Conservation (phyloP, 2,329 filamentous ascomycete species). For the Colletotrichum sp. region DNA sequence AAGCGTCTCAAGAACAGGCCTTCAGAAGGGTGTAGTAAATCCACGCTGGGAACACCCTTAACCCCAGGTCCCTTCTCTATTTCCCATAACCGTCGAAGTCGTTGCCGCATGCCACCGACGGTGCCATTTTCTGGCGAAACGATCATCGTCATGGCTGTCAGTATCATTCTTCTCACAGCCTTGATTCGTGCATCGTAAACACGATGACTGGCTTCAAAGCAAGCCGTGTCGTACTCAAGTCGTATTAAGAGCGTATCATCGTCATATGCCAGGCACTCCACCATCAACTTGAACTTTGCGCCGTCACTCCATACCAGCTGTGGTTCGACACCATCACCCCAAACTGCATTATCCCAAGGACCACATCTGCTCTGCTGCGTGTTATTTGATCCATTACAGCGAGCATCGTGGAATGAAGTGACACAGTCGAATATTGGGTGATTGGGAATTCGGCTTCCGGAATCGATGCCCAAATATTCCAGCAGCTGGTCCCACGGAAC, state of each 20-base stretch:
- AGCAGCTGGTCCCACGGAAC: slow-evolving; percentile 34
- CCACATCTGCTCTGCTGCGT: neutral
- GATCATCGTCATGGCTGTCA: neutral
- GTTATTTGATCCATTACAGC: neutral
- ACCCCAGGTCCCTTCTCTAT: neutral
- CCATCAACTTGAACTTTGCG: slow-evolving; percentile 24
- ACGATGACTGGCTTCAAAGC: neutral
- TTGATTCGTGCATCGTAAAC: neutral
- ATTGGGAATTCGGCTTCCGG: neutral
- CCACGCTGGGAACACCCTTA: neutral
- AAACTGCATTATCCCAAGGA: neutral
- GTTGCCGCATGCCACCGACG: neutral
- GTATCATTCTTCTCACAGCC: neutral
- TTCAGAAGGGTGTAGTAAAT: neutral
- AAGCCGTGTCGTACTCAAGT: slow-evolving; percentile 17
- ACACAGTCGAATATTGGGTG: slow-evolving; percentile 28
- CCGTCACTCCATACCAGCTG: slow-evolving; percentile 15
- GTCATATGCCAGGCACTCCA: slow-evolving; percentile 17
- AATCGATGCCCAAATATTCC: slow-evolving; percentile 19
- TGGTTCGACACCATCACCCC: neutral
- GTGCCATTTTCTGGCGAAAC: neutral
- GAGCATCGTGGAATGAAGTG: slow-evolving; percentile 27
- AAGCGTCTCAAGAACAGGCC: neutral
- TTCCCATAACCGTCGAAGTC: neutral
- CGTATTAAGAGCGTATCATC: slow-evolving; percentile 7